phyloP scores from a whole-genome alignment of 305 asterid genomes.

The Petunia hybrid region DNA sequence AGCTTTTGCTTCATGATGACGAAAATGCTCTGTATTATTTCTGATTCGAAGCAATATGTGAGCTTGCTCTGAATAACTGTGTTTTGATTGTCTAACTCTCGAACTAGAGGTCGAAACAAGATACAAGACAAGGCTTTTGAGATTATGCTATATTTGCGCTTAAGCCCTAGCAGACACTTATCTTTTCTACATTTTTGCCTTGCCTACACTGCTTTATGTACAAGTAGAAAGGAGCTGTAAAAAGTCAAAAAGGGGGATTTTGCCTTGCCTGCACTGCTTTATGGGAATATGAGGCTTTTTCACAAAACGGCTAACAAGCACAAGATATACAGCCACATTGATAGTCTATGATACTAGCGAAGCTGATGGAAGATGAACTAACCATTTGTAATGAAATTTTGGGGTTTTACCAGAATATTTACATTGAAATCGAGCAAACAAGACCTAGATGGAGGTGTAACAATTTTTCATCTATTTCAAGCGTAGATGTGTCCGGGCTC shows the following conservation, averaged over 20 bases:
- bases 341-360: too few species aligned
- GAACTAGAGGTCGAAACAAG: conserved; percentile 5
- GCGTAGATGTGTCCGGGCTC: too few species aligned
- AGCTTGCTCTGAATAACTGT: background rate
- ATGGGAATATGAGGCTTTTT: too few species aligned
- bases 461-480: too few species aligned
- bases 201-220: background rate
- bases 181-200: background rate
- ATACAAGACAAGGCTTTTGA: conserved; percentile 26
- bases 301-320: too few species aligned
- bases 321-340: too few species aligned
- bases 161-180: background rate
- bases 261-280: background rate
- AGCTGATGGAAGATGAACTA: too few species aligned
- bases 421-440: too few species aligned
- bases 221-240: background rate
- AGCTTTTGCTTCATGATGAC: conserved; percentile 25
- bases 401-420: too few species aligned
- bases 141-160: background rate
- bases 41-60: background rate
- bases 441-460: too few species aligned
- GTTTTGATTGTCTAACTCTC: background rate
- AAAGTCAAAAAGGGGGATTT: background rate
- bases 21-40: background rate
- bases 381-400: too few species aligned